A percentile compares a stretch with the other conserved stretches of the same genome.
These are phyloP conservation scores for Apium graveolens DNA, from an alignment of 129 eudicot genomes.

Conservation along the genomic window DNA sequence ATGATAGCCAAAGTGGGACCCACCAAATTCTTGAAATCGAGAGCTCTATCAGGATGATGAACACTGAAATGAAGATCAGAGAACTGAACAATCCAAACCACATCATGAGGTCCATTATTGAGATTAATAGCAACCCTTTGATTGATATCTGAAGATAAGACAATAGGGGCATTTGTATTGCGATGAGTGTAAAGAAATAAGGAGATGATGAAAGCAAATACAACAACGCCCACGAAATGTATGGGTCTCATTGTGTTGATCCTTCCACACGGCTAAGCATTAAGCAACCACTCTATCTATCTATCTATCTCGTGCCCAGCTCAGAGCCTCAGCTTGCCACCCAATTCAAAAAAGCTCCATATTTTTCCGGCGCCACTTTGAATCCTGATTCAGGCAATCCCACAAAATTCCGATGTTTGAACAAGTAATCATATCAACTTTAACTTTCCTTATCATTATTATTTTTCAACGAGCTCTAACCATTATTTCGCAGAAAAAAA, in stretches of 20 bases:
- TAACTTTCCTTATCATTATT: too few species aligned
- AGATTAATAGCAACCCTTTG: slow-evolving; percentile 30
- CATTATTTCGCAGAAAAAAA: too few species aligned
- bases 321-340: too few species aligned
- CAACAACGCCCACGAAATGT: neutral
- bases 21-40: slow-evolving; percentile 47
- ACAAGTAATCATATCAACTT: too few species aligned
- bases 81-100: slow-evolving; percentile 88
- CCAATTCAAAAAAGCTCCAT: too few species aligned
- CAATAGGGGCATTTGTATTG: neutral
- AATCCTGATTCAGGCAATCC: too few species aligned
- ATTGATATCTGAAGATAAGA: neutral
- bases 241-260: neutral
- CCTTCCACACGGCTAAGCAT: too few species aligned
- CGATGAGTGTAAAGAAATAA: neutral
- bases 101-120: slow-evolving; percentile 40
- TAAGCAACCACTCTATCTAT: too few species aligned
- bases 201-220: neutral
- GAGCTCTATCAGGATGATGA: slow-evolving; percentile 81
- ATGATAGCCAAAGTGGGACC: slow-evolving; percentile 55
- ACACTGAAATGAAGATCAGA: slow-evolving; percentile 97
- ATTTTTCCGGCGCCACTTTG: too few species aligned
- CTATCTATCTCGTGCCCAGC: too few species aligned
- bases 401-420: too few species aligned
- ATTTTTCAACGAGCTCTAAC: too few species aligned